Base-by-base conservation (phyloP, 1,139 yeast genomes). In the Casaregolazyma suthepensis region DNA sequence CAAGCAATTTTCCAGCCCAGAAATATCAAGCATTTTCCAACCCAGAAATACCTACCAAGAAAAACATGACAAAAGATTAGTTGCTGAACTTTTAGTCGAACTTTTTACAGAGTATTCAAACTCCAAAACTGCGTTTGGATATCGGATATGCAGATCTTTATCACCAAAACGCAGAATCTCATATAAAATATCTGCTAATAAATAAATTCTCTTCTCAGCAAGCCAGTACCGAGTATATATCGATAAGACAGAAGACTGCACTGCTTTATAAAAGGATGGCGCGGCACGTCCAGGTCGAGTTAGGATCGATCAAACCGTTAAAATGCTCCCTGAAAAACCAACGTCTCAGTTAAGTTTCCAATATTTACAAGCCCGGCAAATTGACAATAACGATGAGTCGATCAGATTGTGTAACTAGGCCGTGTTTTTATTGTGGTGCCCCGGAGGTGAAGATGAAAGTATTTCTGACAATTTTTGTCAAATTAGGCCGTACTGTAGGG, bases 1-100 rank as follows among this genome's bases (percentile, higher is more conserved):
- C n/a, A 31, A 31, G 17, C 20, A 17, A 12, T 5, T 42, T 20
- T 42, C n/a, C 10, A 4, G 9, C n/a, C 20, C 5, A n/a, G 6
- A 22, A 22, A 22, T 5, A 22, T 7, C 26, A 22, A 4, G 26
- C 26, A 22, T 22, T 22, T 5, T 22, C 26, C 31, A 26, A 31
- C 15, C 4, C 38, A 13, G 13, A 17, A 18, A n/a, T 38, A 43
- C 59, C 13, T 45, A 57, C 59, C 58, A 57, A 51, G 48, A 57
- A 57, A 45, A 57, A 57, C 59, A 57, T 56, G 40, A 7, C 40
- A 4, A 9, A 35, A 35, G 40, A 35, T 35, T 35, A 35, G 40
- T 35, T 42, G 43, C 23, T 22, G 18, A 35, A 29, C 49, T 15
- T 19, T 45, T 38, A 22, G 43, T 37, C 15, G 18, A 35, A 29